Conservation (phyloP, 495 filamentous ascomycete species). For the Aspergillus taichungensis region DNA sequence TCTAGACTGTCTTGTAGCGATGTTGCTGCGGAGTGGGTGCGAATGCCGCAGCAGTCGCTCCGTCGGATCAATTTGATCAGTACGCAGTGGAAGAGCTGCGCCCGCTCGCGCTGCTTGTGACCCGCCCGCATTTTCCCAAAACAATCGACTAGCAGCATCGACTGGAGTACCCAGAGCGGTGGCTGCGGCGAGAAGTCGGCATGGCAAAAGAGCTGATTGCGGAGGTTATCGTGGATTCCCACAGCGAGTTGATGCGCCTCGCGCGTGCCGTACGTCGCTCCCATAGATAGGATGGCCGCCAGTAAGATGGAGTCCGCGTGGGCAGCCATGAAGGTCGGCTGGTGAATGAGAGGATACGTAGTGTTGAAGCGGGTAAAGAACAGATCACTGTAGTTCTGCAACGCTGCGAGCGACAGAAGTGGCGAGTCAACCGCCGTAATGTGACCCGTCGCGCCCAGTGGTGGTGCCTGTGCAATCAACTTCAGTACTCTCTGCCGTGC, state of each 20-base stretch:
- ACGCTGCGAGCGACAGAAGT: constrained; percentile 33
- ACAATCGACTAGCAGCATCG: constrained; percentile 49
- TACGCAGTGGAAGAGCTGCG: constrained; percentile 48
- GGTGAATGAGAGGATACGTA: constrained; percentile 45
- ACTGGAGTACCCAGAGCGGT: constrained; percentile 45
- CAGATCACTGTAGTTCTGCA: constrained; percentile 45
- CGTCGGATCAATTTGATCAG: constrained; percentile 50
- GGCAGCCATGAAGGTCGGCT: constrained; percentile 41
- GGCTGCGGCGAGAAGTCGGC: constrained; percentile 38
- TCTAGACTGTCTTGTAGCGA: constrained; percentile 23
- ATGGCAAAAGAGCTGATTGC: constrained; percentile 34
- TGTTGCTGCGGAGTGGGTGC: constrained; percentile 18
- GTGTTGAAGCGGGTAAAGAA: constrained; percentile 49
- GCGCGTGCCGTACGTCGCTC: constrained; percentile 46
- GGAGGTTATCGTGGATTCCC: constrained; percentile 40
- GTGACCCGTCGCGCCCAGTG: constrained; percentile 31
- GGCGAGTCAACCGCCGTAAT: constrained; percentile 34
- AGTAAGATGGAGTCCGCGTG: constrained; percentile 39
- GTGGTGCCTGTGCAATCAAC: constrained; percentile 33
- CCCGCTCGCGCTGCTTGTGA: constrained; percentile 45
- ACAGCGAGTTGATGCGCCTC: constrained; percentile 47
- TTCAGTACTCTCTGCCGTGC: constrained; percentile 32
- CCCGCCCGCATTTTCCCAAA: constrained; percentile 50
- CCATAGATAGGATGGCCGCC: constrained; percentile 41
- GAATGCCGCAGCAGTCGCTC: constrained; percentile 41